Base-by-base conservation (phyloP, 2,329 filamentous ascomycete genomes). In the Verticillium isaacii region DNA sequence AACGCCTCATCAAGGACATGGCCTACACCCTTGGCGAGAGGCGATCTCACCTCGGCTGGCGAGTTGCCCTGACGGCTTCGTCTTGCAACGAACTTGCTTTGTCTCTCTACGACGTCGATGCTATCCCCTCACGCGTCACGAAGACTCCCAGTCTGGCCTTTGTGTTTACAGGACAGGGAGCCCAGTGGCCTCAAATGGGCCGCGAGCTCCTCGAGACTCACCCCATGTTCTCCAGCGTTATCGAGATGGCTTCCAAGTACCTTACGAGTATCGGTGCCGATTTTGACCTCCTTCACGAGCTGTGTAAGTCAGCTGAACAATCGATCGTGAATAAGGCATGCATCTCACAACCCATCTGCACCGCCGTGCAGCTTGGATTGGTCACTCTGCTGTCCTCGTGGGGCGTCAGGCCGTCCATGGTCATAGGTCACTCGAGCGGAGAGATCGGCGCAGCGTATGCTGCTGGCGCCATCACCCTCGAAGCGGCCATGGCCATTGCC, bases 311-410 rank as follows among this genome's bases (percentile, higher is more conserved):
- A 25, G 25, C 25, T 25, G 25, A 25, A 3, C 2, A 25, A 25
- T 25, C 25, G 25, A 25, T 3, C 25, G 25, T 25, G 25, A 25
- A 25, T 5, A 25, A 25, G 25, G 25, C 25, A 50, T 23, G 41
- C 15, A 50, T 50, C 29, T 75, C 79, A 0, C 83, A 86, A 64
- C 80, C 84, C 0, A 67, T 84, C 1, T 85, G 79, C 59, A 85
- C 83, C 0, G 82, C 83, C 0, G 52, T 87, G 0, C 84, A 86
- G 64, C 73, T 86, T 2, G 82, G 72, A 0, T 65, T 82, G 1
- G 75, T 74, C 1, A 66, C 78, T 5, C 66, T 77, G 0, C 67
- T 78, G 2, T 61, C 68, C 0, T 68, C 63, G 1, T 72, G 69
- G 59, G 66, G 64, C 0, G 62, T 80, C 2, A 55, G 55, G 0